phyloP scores from a whole-genome alignment of 73 alveolate species.

The Durusdinium trenchii region DNA sequence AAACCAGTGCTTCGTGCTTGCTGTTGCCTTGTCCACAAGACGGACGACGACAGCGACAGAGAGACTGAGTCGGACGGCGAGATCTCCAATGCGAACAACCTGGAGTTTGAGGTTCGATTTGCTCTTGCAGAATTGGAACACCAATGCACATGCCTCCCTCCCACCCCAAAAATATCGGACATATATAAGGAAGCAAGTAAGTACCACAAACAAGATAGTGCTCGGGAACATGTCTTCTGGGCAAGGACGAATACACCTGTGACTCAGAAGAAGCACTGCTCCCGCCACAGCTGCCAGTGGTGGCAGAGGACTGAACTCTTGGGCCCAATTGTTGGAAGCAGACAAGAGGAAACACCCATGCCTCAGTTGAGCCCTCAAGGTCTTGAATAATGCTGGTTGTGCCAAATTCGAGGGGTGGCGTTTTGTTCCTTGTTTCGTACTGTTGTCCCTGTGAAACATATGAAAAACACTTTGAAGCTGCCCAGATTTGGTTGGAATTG shows the following conservation, averaged over 20 bases:
- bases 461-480: too few species aligned
- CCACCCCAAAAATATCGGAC: neutral
- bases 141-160: neutral
- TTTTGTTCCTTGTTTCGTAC: too few species aligned
- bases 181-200: neutral
- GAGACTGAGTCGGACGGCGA: slow-evolving; percentile 77
- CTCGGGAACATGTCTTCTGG: too few species aligned
- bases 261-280: slow-evolving; percentile 33
- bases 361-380: too few species aligned
- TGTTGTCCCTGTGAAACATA: too few species aligned
- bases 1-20: neutral
- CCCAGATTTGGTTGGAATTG: too few species aligned
- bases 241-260: slow-evolving; percentile 21
- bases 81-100: slow-evolving; percentile 35
- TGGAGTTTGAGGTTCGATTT: slow-evolving; percentile 41
- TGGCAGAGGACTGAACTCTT: slow-evolving; percentile 74
- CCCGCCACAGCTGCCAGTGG: slow-evolving; percentile 74
- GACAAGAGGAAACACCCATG: too few species aligned
- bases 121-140: neutral
- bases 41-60: slow-evolving; percentile 67
- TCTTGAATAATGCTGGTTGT: too few species aligned
- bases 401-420: too few species aligned
- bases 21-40: neutral
- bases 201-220: neutral
- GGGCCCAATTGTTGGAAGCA: too few species aligned